Percentiles rank a stretch among this genome's conserved stretches.
Evolutionary conservation across 2,329 filamentous ascomycete genomes (phyloP).

Genomic region (Apiospora phragmitis): DNA sequence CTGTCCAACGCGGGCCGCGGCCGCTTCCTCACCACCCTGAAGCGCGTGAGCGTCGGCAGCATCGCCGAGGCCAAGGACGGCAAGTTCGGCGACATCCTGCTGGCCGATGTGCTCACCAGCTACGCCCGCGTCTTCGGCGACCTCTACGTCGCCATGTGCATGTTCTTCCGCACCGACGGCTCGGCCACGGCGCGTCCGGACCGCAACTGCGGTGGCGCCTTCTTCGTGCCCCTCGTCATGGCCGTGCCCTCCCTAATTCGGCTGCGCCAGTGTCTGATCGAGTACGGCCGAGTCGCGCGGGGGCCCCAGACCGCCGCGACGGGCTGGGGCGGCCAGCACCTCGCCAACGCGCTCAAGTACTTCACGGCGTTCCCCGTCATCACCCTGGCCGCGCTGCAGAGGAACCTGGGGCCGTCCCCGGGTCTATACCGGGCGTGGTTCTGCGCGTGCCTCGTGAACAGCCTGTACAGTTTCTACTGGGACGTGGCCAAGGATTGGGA

Average conservation of each 20-base stretch:
- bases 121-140: constrained; percentile 93
- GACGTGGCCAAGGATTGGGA: constrained; percentile 98
- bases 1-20: constrained; percentile 70
- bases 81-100: constrained; percentile 90
- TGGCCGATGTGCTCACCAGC: constrained; percentile 92
- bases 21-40: constrained; percentile 73
- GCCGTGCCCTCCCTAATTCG: constrained; percentile 82
- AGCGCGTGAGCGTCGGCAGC: constrained; percentile 79
- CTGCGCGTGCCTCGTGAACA: constrained; percentile 75
- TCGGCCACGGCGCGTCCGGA: constrained; percentile 81
- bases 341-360: constrained; percentile 95
- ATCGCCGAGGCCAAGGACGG: constrained; percentile 84
- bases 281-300: constrained; percentile 70
- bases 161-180: constrained; percentile 74
- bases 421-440: constrained; percentile 64
- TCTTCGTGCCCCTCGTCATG: constrained; percentile 83
- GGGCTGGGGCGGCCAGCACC: constrained; percentile 81
- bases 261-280: constrained; percentile 86
- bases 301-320: constrained; percentile 55
- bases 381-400: constrained; percentile 73
- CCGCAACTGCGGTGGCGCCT: constrained; percentile 74
- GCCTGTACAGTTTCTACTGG: constrained; percentile 97
- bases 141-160: constrained; percentile 84
- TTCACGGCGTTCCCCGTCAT: constrained; percentile 92
- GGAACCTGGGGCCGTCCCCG: constrained; percentile 49